phyloP scores from a whole-genome alignment of 768 basidiomycete species.

The Phylloporus sp. region DNA sequence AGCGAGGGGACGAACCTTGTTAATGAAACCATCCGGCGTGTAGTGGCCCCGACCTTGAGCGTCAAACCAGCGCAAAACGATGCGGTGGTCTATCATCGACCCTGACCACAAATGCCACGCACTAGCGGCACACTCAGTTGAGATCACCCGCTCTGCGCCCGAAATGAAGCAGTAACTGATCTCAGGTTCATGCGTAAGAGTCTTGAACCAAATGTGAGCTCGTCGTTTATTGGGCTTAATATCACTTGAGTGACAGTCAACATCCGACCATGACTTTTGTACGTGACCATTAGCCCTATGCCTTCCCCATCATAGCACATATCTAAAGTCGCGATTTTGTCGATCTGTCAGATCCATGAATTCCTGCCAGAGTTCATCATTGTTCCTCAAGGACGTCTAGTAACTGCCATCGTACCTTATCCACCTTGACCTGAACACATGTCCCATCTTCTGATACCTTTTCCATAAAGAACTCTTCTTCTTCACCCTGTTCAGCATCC shows the following conservation, averaged over 20 bases:
- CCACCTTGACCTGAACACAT: constrained; percentile 52
- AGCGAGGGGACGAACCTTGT: constrained; percentile 3
- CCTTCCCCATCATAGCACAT: constrained; percentile 45
- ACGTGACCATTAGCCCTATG: not conserved
- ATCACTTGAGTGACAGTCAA: no score
- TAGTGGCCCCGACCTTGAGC: no score
- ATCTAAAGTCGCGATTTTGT: constrained; percentile 71
- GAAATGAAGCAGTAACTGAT: no score
- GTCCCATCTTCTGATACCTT: constrained; percentile 48
- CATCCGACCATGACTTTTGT: not conserved
- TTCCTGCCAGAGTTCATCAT: constrained; percentile 39
- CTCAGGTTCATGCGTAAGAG: no score
- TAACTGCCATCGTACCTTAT: constrained; percentile 45
- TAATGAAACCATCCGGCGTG: constrained; percentile 1
- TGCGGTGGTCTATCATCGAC: not conserved
- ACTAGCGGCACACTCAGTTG: no score
- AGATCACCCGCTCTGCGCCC: no score
- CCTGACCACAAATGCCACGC: not conserved
- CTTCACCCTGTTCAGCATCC: constrained; percentile 53
- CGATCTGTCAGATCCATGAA: constrained; percentile 70
- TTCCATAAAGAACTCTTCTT: constrained; percentile 61
- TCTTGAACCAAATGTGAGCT: no score
- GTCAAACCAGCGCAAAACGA: no score
- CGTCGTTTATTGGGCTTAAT: no score
- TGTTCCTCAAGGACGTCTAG: not conserved